phyloP scores from a whole-genome alignment of 768 basidiomycete genomes.

The Suillus clintonianus region DNA sequence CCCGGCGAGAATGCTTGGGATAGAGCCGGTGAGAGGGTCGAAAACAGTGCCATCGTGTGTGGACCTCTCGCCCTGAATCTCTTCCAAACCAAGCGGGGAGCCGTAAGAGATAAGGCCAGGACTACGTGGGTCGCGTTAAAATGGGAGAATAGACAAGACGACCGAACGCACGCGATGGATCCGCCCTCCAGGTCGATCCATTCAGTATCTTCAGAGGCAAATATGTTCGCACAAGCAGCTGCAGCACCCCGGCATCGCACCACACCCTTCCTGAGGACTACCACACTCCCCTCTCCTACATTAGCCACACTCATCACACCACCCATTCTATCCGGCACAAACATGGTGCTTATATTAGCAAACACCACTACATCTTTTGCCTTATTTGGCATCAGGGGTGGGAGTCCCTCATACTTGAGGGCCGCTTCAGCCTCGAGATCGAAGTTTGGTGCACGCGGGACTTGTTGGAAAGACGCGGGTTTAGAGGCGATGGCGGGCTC shows the following conservation, averaged over 20 bases:
- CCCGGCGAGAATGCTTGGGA: slow-evolving; percentile 38
- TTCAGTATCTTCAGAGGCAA: slow-evolving; percentile 28
- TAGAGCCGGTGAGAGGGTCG: slow-evolving; percentile 37
- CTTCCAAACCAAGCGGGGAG: slow-evolving; percentile 51
- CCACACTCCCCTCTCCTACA: slow-evolving; percentile 39
- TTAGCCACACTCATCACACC: slow-evolving; percentile 27
- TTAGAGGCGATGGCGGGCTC: slow-evolving; percentile 53
- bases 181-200: slow-evolving; percentile 67
- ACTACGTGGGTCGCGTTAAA: slow-evolving; percentile 29
- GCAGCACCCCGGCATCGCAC: slow-evolving; percentile 52
- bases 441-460: slow-evolving; percentile 62
- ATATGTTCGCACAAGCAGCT: slow-evolving; percentile 24
- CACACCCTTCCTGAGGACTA: slow-evolving; percentile 53
- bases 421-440: slow-evolving; percentile 61
- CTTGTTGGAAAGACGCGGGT: slow-evolving; percentile 49
- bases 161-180: slow-evolving; percentile 47
- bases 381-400: slow-evolving; percentile 55
- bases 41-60: slow-evolving; percentile 61
- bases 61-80: slow-evolving; percentile 52
- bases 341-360: slow-evolving; percentile 61
- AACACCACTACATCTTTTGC: slow-evolving; percentile 52
- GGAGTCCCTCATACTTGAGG: slow-evolving; percentile 67
- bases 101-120: slow-evolving; percentile 46
- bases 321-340: slow-evolving; percentile 33
- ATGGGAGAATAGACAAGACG: slow-evolving; percentile 6